Evolutionary conservation across 352 stramenopile species (phyloP).

Genomic region (Pythium inflatum): DNA sequence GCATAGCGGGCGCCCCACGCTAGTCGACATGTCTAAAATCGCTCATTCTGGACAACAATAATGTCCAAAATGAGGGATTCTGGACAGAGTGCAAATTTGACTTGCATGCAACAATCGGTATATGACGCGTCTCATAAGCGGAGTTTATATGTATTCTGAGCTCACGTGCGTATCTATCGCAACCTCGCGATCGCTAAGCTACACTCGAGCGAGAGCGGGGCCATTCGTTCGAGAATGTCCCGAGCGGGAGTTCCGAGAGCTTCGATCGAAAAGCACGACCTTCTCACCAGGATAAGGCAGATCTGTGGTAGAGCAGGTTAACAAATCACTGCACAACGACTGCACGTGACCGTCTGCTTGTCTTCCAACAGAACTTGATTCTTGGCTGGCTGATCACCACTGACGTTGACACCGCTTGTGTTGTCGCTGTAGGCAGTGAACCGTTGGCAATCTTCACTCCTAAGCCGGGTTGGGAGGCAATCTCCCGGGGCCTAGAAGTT

Average conservation of each 20-base stretch:
- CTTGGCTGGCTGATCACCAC: constrained; percentile 9
- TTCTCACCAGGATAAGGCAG: no score
- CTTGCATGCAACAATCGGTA: not conserved
- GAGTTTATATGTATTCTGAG: no score
- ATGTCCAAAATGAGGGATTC: not conserved
- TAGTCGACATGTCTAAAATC: not conserved
- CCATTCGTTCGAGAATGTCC: not conserved
- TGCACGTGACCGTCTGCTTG: not conserved
- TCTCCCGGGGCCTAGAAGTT: not conserved
- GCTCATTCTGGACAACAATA: not conserved
- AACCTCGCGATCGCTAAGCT: no score
- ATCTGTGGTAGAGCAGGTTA: constrained; percentile 17
- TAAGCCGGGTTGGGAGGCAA: not conserved
- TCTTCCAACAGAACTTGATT: constrained; percentile 11
- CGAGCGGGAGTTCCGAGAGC: not conserved
- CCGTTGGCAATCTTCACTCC: constrained; percentile 3
- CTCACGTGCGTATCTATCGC: no score
- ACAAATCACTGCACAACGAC: constrained; percentile 10
- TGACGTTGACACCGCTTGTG: constrained; percentile 10
- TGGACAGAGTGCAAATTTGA: not conserved
- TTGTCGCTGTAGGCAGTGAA: constrained; percentile 9
- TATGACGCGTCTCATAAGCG: no score
- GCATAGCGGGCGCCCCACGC: no score
- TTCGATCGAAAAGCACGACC: not conserved
- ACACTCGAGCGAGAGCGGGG: not conserved